Percentiles rank a stretch among this genome's conserved stretches.
phyloP scores from a whole-genome alignment of 1,284 basidiomycete genomes.

The Agaricales sp. region DNA sequence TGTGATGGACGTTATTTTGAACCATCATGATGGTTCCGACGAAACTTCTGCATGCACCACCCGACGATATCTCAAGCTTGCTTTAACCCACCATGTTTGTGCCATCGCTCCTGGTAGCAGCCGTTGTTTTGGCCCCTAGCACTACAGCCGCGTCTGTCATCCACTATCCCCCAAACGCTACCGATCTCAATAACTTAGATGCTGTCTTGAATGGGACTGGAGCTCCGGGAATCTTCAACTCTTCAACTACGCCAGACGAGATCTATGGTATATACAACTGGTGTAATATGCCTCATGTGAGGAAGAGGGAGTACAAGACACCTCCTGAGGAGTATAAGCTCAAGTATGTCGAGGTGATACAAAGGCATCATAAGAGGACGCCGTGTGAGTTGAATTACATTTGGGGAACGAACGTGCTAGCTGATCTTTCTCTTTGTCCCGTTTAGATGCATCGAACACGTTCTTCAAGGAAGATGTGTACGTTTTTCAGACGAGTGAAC shows the following conservation, averaged over 20 bases:
- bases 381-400: constrained; percentile 20
- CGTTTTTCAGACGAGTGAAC: constrained; percentile 25
- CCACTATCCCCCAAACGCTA: constrained; percentile 27
- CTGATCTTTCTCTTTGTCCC: too few relatives aligned
- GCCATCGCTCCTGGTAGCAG: too few relatives aligned
- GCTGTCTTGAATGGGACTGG: constrained; percentile 28
- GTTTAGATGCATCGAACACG: constrained; percentile 29
- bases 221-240: constrained; percentile 32
- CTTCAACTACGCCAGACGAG: constrained; percentile 23
- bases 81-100: too few relatives aligned
- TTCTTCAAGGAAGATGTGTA: constrained; percentile 32
- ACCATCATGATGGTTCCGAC: too few relatives aligned
- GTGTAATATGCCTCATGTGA: constrained; percentile 42
- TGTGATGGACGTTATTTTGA: too few relatives aligned
- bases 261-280: constrained; percentile 34
- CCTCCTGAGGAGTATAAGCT: constrained; percentile 14
- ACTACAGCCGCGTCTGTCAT: constrained; percentile 14
- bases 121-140: too few relatives aligned
- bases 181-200: constrained; percentile 29
- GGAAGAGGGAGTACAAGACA: constrained; percentile 29
- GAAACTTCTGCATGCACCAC: too few relatives aligned
- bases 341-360: constrained; percentile 35
- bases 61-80: too few relatives aligned
- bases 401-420: too few relatives aligned
- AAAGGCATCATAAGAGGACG: constrained; percentile 38